phyloP scores from a whole-genome alignment of 2,329 filamentous ascomycete species.

The Colletotrichum gigasporum region DNA sequence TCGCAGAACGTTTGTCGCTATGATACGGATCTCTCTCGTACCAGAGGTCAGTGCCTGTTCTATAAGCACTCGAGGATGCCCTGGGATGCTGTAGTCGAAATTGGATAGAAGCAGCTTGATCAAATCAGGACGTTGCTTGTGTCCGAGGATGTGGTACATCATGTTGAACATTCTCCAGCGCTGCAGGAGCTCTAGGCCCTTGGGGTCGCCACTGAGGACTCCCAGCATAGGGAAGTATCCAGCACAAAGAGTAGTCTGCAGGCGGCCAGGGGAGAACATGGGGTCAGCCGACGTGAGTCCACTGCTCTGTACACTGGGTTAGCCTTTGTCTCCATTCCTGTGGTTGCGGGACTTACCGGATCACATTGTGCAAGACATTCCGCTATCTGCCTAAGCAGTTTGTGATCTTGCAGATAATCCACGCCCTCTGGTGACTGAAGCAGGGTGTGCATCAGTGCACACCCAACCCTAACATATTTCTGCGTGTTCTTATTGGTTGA shows the following conservation, averaged over 20 bases:
- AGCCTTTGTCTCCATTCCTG: not conserved
- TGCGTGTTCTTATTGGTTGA: slow-evolving; percentile 93
- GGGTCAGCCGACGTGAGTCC: slow-evolving; percentile 83
- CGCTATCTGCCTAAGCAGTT: slow-evolving; percentile 90
- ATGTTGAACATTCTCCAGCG: slow-evolving; percentile 99
- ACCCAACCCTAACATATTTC: slow-evolving; percentile 91
- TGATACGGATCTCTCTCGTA: slow-evolving; percentile 90
- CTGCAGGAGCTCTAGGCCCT: slow-evolving; percentile 89
- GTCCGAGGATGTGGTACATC: slow-evolving; percentile 97
- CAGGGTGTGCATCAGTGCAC: slow-evolving; percentile 85
- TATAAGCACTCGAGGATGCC: slow-evolving; percentile 89
- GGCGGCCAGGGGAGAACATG: slow-evolving; percentile 86
- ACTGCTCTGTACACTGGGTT: slow-evolving; percentile 59
- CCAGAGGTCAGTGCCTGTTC: slow-evolving; percentile 94
- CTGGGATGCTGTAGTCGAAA: slow-evolving; percentile 90
- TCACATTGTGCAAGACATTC: slow-evolving; percentile 97
- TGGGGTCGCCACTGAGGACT: slow-evolving; percentile 81
- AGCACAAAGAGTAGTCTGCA: slow-evolving; percentile 86
- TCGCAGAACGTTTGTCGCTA: slow-evolving; percentile 84
- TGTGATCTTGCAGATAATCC: slow-evolving; percentile 89
- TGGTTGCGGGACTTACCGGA: slow-evolving; percentile 63
- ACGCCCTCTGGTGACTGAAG: slow-evolving; percentile 87
- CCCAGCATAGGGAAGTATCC: slow-evolving; percentile 96
- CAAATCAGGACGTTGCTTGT: slow-evolving; percentile 89
- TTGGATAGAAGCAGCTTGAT: slow-evolving; percentile 89